Percentiles rank a stretch among this genome's conserved stretches.
Evolutionary conservation across 1,284 basidiomycete genomes (phyloP).

Genomic region (Cystobasidium pallidum): DNA sequence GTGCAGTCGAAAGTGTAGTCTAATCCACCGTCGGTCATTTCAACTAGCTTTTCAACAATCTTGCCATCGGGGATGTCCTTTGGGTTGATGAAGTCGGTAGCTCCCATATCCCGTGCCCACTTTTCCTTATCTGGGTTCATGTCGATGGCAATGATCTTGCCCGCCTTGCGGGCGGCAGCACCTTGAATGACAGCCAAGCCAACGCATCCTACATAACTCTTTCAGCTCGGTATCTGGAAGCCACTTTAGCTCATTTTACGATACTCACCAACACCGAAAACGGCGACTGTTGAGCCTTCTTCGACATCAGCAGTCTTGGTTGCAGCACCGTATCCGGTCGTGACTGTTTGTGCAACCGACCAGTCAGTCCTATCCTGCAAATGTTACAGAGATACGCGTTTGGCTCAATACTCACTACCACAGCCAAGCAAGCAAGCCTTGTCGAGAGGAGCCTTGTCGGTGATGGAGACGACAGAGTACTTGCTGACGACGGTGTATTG

Average conservation of each 20-base stretch:
- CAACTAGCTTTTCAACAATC: constrained; percentile 86
- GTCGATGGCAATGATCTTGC: constrained; percentile 90
- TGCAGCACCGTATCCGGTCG: constrained; percentile 56
- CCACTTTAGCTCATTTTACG: neutral
- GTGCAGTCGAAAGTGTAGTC: constrained; percentile 98
- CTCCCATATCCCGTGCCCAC: constrained; percentile 93
- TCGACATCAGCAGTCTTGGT: constrained; percentile 62
- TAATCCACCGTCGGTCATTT: constrained; percentile 93
- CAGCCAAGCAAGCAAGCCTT: constrained; percentile 78
- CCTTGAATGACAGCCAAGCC: constrained; percentile 91
- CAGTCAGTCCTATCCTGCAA: constrained; percentile 81
- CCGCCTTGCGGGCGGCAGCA: constrained; percentile 74
- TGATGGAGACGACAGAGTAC: constrained; percentile 90
- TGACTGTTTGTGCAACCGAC: constrained; percentile 70
- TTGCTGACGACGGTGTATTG: constrained; percentile 99
- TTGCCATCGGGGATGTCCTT: constrained; percentile 70
- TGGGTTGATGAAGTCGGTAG: constrained; percentile 95
- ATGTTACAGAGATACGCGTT: constrained; percentile 56
- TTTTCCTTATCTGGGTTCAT: constrained; percentile 80
- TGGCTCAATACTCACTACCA: constrained; percentile 38
- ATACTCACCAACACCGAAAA: constrained; percentile 68
- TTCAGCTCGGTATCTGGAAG: neutral
- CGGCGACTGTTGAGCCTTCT: constrained; percentile 69
- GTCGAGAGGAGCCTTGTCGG: constrained; percentile 80
- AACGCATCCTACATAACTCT: constrained; percentile 80